phyloP scores from a whole-genome alignment of 768 basidiomycete genomes.

The Lactarius pseudohatsudake region DNA sequence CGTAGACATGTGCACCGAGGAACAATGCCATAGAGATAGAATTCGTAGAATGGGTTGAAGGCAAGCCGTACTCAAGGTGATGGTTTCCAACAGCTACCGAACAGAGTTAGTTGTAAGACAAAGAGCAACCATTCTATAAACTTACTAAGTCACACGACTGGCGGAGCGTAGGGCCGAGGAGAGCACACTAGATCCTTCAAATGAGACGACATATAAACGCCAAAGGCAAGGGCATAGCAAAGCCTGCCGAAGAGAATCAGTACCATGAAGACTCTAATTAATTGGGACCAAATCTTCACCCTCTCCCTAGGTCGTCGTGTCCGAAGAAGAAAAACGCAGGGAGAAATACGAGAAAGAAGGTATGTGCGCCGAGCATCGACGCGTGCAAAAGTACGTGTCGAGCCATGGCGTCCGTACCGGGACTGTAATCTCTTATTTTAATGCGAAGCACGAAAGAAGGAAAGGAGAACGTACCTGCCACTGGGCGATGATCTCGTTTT shows the following conservation, averaged over 20 bases:
- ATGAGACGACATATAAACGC: constrained; percentile 86
- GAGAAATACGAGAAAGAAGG: too few species aligned
- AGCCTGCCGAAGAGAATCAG: constrained; percentile 39
- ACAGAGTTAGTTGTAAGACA: background rate
- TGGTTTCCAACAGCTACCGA: constrained; percentile 58
- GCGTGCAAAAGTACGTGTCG: constrained; percentile 31
- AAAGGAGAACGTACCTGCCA: constrained; percentile 47
- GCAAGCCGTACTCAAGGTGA: too few species aligned
- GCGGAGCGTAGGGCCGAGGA: constrained; percentile 87
- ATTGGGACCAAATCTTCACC: too few species aligned
- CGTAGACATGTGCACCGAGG: too few species aligned
- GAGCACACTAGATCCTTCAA: constrained; percentile 89
- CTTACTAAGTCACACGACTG: constrained; percentile 83
- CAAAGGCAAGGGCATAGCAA: constrained; percentile 66
- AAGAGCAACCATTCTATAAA: constrained; percentile 14
- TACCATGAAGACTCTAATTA: too few species aligned
- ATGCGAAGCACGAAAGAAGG: constrained; percentile 23
- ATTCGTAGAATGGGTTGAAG: too few species aligned
- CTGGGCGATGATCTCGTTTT: too few species aligned
- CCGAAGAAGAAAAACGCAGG: too few species aligned
- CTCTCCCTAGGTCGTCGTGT: too few species aligned
- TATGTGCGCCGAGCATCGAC: too few species aligned
- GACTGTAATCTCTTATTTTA: constrained; percentile 36
- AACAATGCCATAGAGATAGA: too few species aligned
- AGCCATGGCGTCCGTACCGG: constrained; percentile 62